Evolutionary conservation across 2,329 filamentous ascomycete genomes (phyloP), one percentile per base, ranked within the genome.

Genomic region (Xylariaceae sp.): DNA sequence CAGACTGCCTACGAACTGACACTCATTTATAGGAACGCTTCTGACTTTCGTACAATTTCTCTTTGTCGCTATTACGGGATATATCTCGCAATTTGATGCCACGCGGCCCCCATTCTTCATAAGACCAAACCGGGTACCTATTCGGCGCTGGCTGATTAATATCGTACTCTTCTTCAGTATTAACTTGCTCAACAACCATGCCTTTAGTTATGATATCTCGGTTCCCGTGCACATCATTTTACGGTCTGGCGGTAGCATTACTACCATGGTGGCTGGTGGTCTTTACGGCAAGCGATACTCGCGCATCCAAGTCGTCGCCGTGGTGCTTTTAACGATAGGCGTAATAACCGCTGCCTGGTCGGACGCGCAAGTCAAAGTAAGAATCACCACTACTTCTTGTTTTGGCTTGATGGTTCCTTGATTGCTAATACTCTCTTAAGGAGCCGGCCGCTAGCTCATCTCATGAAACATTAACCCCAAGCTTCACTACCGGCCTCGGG

Each of bases 221-320:
- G 91, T 99, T 0, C 94, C 94, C 1, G 86, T 99, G 42, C 94
- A 99, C 69, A 99, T 99, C 65, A 97, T 99, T 62, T 79, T 99
- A 24, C 85, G 94, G 47, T 97, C 92, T 42, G 96, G 93, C 43
- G 94, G 94, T 13, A 96, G 92, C 65, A 95, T 97, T 58, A 95
- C 92, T 4, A 97, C 94, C 7, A 96, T 99, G 84, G 74, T 87
- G 13, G 91, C 93, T n/a, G 94, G 94, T 3, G 92, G 87, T 67
- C 63, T 96, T 11, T 92, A 88, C 67, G 93, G 93, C 33, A 96
- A 93, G 75, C 81, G 81, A 61, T 97, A 96, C 69, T 89, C 90
- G 4, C 80, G 80, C 20, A 80, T 91, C 43, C 94, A 99, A 69
- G 78, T 96, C 6, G 72, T 89, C 18, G 90, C 92, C 20, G 94